A percentile compares a stretch with the other conserved stretches of the same genome.
Evolutionary conservation across 1,284 basidiomycete genomes (phyloP).

Genomic region (Austropuccinia psidii): DNA sequence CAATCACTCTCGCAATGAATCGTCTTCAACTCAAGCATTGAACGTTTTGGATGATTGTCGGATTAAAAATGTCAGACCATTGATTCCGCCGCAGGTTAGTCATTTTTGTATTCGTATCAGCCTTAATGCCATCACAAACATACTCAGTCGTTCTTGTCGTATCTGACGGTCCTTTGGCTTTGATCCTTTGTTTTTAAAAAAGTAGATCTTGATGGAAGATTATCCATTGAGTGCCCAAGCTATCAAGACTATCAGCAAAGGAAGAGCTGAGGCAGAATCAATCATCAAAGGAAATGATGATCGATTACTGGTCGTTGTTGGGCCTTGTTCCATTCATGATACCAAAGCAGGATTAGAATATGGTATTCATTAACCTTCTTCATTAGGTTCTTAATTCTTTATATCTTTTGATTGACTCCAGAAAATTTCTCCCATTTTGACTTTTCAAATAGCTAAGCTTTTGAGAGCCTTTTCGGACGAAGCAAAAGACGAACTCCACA

Average conservation of each 20-base stretch:
- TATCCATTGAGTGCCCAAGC: conserved; percentile 40
- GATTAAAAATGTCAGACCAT: conserved; percentile 72
- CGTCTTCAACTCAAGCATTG: not conserved
- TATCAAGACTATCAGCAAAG: conserved; percentile 43
- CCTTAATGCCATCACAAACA: not conserved
- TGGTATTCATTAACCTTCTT: not conserved
- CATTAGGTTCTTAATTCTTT: not conserved
- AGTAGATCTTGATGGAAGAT: conserved; percentile 8
- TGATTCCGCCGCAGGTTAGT: conserved; percentile 58
- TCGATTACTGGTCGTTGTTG: conserved; percentile 70
- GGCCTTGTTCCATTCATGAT: conserved; percentile 61
- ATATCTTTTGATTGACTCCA: not conserved
- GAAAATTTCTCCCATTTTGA: not conserved
- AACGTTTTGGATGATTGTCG: conserved; percentile 65
- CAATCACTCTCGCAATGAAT: conserved; percentile 15
- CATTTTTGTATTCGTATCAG: conserved; percentile 47
- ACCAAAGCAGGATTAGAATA: conserved; percentile 13
- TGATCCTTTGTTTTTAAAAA: not conserved
- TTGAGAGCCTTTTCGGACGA: conserved; percentile 71
- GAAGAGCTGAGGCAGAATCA: conserved; percentile 52
- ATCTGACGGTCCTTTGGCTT: not conserved
- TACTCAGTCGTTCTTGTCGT: not conserved
- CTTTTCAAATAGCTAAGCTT: conserved; percentile 52
- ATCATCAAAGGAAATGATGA: conserved; percentile 78
- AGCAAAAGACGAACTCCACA: conserved; percentile 77